These are phyloP conservation scores for Pleoardoris graminearum DNA, from an alignment of 2,329 filamentous ascomycete species.

Conservation along the genomic window DNA sequence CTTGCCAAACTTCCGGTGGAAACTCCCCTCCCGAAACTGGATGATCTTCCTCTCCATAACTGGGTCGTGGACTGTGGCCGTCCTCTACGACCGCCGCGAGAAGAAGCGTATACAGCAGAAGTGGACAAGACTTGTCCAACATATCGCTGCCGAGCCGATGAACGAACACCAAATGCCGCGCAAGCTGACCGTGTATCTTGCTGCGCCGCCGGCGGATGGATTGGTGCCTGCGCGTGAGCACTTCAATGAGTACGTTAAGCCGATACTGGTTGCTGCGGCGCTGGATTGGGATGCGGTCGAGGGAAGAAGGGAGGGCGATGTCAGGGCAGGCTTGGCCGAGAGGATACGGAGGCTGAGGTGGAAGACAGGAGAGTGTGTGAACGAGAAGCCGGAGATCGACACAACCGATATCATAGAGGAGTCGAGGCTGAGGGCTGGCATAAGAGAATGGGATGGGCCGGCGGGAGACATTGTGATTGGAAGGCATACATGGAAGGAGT, in stretches of 20 bases:
- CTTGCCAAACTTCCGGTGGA: conserved; percentile 78
- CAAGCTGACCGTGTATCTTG: conserved; percentile 82
- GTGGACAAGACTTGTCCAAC: conserved; percentile 84
- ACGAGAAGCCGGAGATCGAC: conserved; percentile 51
- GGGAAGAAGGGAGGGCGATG: conserved; percentile 88
- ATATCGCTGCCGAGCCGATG: conserved; percentile 78
- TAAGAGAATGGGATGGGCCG: conserved; percentile 72
- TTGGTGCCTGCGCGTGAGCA: conserved; percentile 86
- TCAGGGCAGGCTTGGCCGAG: conserved; percentile 84
- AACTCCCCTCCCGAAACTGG: conserved; percentile 95
- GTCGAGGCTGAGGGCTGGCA: conserved; percentile 66
- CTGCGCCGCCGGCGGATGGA: conserved; percentile 84
- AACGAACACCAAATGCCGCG: conserved; percentile 73
- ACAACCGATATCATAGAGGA: conserved; percentile 64
- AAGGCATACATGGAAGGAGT: conserved; percentile 96
- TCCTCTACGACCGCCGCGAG: conserved; percentile 91
- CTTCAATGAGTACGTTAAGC: conserved; percentile 95
- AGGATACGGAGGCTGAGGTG: conserved; percentile 71
- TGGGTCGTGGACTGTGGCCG: conserved; percentile 74
- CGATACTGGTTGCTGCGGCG: conserved; percentile 83
- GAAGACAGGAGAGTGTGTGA: conserved; percentile 60
- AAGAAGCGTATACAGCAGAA: conserved; percentile 83
- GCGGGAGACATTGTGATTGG: conserved; percentile 88
- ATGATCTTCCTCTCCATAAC: conserved; percentile 88
- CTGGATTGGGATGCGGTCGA: conserved; percentile 97